These are phyloP conservation scores for Mesembryanthemum crystallinum DNA, from an alignment of 148 eudicot genomes.

Conservation along the genomic window DNA sequence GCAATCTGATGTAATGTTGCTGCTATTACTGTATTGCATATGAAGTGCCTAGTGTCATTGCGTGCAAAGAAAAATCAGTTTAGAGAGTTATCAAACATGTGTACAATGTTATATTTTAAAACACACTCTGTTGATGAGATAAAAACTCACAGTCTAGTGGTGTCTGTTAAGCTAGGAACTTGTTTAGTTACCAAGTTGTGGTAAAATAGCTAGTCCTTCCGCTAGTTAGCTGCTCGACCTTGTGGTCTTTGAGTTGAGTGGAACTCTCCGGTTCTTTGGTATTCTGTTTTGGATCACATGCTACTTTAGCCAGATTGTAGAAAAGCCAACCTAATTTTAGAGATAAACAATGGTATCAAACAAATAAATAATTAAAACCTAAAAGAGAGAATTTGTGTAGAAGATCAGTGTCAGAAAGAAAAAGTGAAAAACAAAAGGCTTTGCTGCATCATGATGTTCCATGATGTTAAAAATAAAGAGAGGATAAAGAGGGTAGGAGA, in stretches of 20 bases:
- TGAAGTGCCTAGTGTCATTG: constrained; percentile 2
- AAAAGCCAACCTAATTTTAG: not conserved
- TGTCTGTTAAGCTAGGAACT: not conserved
- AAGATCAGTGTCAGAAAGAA: not conserved
- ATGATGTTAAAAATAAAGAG: not conserved
- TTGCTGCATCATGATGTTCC: not conserved
- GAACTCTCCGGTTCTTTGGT: not conserved
- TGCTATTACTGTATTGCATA: not conserved
- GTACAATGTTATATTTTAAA: not conserved
- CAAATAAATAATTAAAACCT: not conserved
- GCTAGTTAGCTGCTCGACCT: not conserved
- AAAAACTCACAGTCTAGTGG: not conserved
- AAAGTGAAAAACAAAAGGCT: not conserved
- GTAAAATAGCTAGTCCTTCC: not conserved
- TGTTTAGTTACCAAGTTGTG: not conserved
- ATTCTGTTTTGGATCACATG: not conserved
- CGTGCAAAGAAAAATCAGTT: not conserved
- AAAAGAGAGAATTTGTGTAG: not conserved
- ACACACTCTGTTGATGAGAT: not conserved
- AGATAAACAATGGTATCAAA: not conserved
- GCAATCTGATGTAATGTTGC: too few relatives aligned
- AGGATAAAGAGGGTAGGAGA: not conserved
- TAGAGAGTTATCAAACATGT: not conserved
- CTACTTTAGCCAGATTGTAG: not conserved
- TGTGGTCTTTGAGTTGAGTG: not conserved